These are phyloP conservation scores for Seiridium unicorne DNA, from an alignment of 2,329 filamentous ascomycete species.

Conservation along the genomic window DNA sequence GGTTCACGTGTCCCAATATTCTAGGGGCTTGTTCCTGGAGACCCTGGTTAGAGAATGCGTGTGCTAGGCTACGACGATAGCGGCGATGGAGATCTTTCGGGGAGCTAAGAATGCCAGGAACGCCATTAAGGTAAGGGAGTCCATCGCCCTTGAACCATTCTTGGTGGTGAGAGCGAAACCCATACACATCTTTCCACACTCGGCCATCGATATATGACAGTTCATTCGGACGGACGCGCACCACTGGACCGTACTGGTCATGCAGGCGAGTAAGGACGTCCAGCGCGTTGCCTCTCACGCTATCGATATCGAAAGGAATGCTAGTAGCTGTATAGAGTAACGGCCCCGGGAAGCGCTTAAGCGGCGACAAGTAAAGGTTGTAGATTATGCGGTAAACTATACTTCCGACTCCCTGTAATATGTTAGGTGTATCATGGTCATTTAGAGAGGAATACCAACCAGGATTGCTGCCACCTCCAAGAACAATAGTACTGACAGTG, in stretches of 20 bases:
- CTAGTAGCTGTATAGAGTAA: conserved; percentile 4
- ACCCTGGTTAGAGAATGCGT: conserved; percentile 14
- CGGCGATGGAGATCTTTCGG: conserved; percentile 9
- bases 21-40: conserved; percentile 8
- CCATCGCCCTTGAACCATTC: conserved; percentile 3
- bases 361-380: conserved; percentile 7
- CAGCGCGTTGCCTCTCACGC: not conserved
- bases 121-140: not conserved
- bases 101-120: not conserved
- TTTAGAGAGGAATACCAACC: not conserved
- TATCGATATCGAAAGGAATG: conserved; percentile 4
- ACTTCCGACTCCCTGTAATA: not conserved
- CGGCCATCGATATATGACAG: conserved; percentile 4
- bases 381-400: conserved; percentile 7
- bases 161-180: not conserved
- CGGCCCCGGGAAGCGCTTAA: conserved; percentile 8
- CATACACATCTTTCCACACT: conserved; percentile 11
- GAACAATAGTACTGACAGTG: not conserved
- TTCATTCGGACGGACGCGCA: conserved; percentile 2
- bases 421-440: not conserved
- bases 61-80: conserved; percentile 10
- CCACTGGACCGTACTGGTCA: conserved; percentile 4
- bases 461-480: not conserved
- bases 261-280: not conserved
- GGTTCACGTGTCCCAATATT: not conserved